Conservation (phyloP, 2,329 filamentous ascomycete species). For the Tricladium varicosporioides region DNA sequence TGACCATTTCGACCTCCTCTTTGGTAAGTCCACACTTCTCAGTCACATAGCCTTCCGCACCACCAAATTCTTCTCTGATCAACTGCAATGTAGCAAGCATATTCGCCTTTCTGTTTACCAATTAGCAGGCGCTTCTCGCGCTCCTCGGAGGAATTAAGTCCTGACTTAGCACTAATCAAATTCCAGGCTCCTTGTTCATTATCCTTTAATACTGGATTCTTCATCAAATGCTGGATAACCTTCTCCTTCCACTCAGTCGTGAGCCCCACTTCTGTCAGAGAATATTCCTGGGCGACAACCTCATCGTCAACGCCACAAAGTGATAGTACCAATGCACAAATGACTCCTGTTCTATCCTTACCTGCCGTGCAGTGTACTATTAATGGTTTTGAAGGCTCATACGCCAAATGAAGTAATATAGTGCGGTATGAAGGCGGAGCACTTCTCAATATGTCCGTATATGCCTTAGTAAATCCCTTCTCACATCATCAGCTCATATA, state of each 20-base stretch:
- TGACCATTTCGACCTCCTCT: constrained; percentile 52
- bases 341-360: constrained; percentile 73
- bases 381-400: constrained; percentile 46
- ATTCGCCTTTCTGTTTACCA: constrained; percentile 41
- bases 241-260: constrained; percentile 46
- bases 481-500: constrained; percentile 8
- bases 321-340: constrained; percentile 63
- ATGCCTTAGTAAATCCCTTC: constrained; percentile 62
- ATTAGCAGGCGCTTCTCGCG: constrained; percentile 5
- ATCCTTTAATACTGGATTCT: constrained; percentile 46
- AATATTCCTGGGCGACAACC: constrained; percentile 65
- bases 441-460: constrained; percentile 56
- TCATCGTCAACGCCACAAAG: constrained; percentile 61
- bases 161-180: constrained; percentile 41
- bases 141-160: not conserved
- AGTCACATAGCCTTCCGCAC: constrained; percentile 61
- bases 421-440: constrained; percentile 53
- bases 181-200: constrained; percentile 40
- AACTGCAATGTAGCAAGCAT: constrained; percentile 51
- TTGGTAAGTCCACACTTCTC: constrained; percentile 56
- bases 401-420: constrained; percentile 43
- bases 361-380: constrained; percentile 74
- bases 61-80: constrained; percentile 59
- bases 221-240: constrained; percentile 49
- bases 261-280: constrained; percentile 62